Evolutionary conservation across 2,329 filamentous ascomycete genomes (phyloP).

Genomic region (Fusarium mexicanum): DNA sequence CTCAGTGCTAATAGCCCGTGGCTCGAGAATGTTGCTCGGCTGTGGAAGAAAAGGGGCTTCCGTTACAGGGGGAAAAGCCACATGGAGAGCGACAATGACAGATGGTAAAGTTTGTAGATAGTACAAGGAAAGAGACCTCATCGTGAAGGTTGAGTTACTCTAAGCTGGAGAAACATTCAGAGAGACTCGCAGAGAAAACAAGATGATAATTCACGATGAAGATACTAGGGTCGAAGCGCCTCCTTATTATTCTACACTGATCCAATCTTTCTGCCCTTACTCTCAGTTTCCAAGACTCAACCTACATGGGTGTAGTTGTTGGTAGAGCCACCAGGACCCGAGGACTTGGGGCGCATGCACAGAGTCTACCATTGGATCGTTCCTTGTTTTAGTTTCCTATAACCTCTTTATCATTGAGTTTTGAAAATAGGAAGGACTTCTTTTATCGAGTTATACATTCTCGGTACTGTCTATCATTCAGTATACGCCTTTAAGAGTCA

Average conservation of each 20-base stretch:
- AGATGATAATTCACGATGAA: background rate
- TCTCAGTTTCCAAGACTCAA: background rate
- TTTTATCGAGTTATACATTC: background rate
- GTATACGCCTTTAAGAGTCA: too few relatives aligned
- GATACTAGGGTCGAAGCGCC: background rate
- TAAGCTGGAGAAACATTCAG: too few relatives aligned
- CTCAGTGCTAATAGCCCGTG: conserved; percentile 26
- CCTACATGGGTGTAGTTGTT: conserved; percentile 3
- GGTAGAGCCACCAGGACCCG: background rate
- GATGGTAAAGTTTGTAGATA: background rate
- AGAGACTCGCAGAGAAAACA: background rate
- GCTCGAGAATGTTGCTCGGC: background rate
- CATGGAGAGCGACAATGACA: background rate
- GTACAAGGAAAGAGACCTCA: background rate
- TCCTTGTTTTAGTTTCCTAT: background rate
- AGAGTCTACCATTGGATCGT: background rate
- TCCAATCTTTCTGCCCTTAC: background rate
- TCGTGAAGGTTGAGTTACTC: background rate
- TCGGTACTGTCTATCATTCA: background rate
- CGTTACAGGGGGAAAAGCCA: background rate
- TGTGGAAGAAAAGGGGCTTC: background rate
- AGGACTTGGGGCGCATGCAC: background rate
- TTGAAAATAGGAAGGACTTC: background rate
- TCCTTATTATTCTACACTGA: background rate
- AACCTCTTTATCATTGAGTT: background rate